Base-by-base conservation (phyloP, 305 asterid species). In the Andrographis paniculata region DNA sequence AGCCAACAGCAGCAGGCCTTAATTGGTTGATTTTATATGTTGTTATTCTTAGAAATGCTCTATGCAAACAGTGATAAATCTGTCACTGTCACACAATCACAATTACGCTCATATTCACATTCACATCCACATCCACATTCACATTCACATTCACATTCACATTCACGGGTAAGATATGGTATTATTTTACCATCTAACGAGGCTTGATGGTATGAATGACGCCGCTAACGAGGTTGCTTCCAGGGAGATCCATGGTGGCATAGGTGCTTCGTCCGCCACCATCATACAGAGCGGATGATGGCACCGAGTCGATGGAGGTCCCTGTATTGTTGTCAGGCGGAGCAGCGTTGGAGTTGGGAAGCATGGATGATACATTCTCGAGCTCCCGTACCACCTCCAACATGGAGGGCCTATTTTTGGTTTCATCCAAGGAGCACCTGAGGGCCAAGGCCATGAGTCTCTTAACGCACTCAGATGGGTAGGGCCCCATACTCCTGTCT, bases 371-470 rank as follows among this genome's bases (percentile, higher is more conserved):
- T 28, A 81, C 77, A 56, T 75, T 66, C 63, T 87, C 94, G 0
- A 87, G 73, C 72, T 67, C 85, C 48, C 97, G 73, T 5, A 84
- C 97, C 17, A 87, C 85, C 40, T 87, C 97, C 63, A 71, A 52
- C 80, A 81, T 81, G 0, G 72, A 44, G 17, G 95, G 95, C 73
- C 95, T 73, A 6, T 56, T 67, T 39, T 76, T 87, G 35, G 85
- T 87, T 50, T 81, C 84, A 48, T 81, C 94, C 59, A 59, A 20
- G 59, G 92, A 78, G 74, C 95, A 84, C 69, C 60, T 56, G 17
- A 87, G 66, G 17, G 88, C 94, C 61, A 87, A 72, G 17, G 64
- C 66, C 71, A 81, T 56, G 50, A 87, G 71, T 67, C 48, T 79
- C 67, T 84, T 80, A 19, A 72, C 70, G 9, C 74, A 70, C 42